Base-by-base conservation (phyloP, 2,329 filamentous ascomycete genomes). In the Diplodia seriata region DNA sequence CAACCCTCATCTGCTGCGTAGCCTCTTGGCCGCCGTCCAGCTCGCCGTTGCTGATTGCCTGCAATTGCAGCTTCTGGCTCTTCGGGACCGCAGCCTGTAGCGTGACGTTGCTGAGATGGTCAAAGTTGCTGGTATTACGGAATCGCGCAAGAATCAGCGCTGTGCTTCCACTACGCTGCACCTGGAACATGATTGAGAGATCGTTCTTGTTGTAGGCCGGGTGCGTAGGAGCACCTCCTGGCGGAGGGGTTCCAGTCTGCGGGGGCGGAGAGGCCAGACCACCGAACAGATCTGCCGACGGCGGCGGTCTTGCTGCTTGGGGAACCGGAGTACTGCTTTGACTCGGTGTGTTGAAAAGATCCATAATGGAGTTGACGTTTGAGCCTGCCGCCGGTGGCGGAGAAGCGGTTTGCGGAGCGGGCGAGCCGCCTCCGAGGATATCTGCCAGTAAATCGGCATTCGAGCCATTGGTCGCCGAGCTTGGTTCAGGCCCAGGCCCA, bases 41-140 rank as follows among this genome's bases (percentile, higher is more conserved):
- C 38, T 96, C 92, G 4, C 89, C 82, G 71, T 88, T 92, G 72
- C 92, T 97, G 72, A 99, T 97, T 68, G 90, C 92, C 77, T 96
- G 90, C 71, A 99, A 82, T 77, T 97, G 93, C 74, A 99, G 81
- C 78, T 95, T 97, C 81, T 99, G 95, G 54, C 91, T 93, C 81
- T 98, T 99, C 9, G 95, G 95, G 66, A 99, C 95, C 0, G 95
- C 95, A 53, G 94, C 95, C 79, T 99, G 95, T 71, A 99, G 79
- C 31, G 92, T 92, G 36, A 98, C 91, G 55, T 86, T 87, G 18
- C 89, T 89, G 59, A 98, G 84, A 15, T 83, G 81, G 15, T 85
- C 85, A 36, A 90, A 87, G 68, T 85, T 84, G 15, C 89, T 90
- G 0, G 82, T 86, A 78, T 98, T 98, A 49, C 87, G 87, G 84